These are phyloP conservation scores for Colletotrichum limetticola DNA, from an alignment of 2,329 filamentous ascomycete genomes.

Conservation along the genomic window DNA sequence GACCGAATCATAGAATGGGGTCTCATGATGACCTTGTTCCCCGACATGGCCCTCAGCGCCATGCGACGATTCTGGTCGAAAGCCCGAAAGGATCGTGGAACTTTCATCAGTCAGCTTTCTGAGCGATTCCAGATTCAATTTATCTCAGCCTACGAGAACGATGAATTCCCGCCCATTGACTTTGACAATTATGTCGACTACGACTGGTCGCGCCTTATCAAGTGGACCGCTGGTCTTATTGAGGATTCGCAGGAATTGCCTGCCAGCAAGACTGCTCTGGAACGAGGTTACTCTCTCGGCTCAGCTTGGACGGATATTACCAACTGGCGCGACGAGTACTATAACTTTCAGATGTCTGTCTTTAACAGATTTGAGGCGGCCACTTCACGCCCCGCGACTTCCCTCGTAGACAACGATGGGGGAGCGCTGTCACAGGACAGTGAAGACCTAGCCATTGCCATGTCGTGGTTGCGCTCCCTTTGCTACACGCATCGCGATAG, in stretches of 20 bases:
- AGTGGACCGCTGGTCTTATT: conserved; percentile 63
- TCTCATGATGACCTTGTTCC: conserved; percentile 66
- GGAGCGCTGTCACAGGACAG: neutral
- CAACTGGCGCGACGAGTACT: conserved; percentile 69
- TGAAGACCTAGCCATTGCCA: conserved; percentile 55
- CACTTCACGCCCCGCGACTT: conserved; percentile 58
- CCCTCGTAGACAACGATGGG: conserved; percentile 40
- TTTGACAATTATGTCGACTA: conserved; percentile 72
- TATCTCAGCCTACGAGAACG: conserved; percentile 72
- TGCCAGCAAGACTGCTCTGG: conserved; percentile 54
- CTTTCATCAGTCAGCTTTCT: conserved; percentile 66
- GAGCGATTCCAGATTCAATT: conserved; percentile 74
- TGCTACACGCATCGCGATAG: conserved; percentile 62
- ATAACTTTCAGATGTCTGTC: conserved; percentile 62
- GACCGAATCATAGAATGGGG: conserved; percentile 71
- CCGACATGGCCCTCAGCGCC: conserved; percentile 59
- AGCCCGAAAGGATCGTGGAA: conserved; percentile 61
- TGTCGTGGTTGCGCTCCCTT: conserved; percentile 69
- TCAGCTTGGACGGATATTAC: conserved; percentile 45
- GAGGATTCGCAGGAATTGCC: conserved; percentile 60
- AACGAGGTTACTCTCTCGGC: conserved; percentile 53
- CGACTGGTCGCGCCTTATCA: conserved; percentile 74
- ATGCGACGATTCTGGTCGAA: conserved; percentile 67
- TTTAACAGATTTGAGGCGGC: conserved; percentile 67
- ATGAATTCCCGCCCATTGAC: conserved; percentile 70